Evolutionary conservation across 208 protist genomes (phyloP).

Genomic region (Kentomonas sorsogonicus): DNA sequence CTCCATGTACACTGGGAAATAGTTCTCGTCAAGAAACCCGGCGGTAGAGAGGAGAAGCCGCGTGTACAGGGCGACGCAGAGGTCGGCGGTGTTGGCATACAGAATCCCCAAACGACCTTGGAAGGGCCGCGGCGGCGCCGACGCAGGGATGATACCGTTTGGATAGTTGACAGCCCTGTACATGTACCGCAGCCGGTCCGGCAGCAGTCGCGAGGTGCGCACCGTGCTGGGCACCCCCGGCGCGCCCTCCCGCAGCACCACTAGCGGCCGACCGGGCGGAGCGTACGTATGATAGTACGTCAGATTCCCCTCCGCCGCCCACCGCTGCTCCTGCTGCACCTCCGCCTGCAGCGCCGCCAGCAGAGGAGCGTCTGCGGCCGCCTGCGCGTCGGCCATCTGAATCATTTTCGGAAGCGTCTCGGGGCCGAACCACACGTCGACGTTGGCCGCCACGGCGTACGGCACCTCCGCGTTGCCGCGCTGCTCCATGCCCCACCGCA

Average conservation of each 20-base stretch:
- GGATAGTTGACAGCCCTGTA: no score
- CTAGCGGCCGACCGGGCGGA: slow-evolving; percentile 19
- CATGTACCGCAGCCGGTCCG: slow-evolving; percentile 35
- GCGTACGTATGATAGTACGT: slow-evolving; percentile 26
- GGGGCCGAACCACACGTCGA: slow-evolving; percentile 29
- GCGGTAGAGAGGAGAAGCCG: no score
- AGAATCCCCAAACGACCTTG: no score
- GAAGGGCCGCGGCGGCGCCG: no score
- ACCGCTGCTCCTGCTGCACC: slow-evolving; percentile 25
- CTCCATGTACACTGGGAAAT: no score
- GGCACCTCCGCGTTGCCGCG: slow-evolving; percentile 22
- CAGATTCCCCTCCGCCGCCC: slow-evolving; percentile 11
- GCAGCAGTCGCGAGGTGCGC: slow-evolving; percentile 26
- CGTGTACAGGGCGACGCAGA: no score
- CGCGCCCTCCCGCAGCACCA: slow-evolving; percentile 27
- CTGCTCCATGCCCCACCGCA: slow-evolving; percentile 22
- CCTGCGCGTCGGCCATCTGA: slow-evolving; percentile 11
- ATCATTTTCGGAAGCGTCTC: slow-evolving; percentile 24
- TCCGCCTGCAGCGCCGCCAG: slow-evolving; percentile 19
- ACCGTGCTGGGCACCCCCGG: slow-evolving; percentile 25
- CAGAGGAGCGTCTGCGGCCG: slow-evolving; percentile 19
- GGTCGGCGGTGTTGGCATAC: no score
- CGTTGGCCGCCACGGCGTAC: slow-evolving; percentile 29
- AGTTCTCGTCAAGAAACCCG: no score
- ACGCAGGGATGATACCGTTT: no score